Evolutionary conservation across 352 stramenopile genomes (phyloP), one percentile per base, ranked within the genome.

Genomic region (Thalassiosira pacifica): DNA sequence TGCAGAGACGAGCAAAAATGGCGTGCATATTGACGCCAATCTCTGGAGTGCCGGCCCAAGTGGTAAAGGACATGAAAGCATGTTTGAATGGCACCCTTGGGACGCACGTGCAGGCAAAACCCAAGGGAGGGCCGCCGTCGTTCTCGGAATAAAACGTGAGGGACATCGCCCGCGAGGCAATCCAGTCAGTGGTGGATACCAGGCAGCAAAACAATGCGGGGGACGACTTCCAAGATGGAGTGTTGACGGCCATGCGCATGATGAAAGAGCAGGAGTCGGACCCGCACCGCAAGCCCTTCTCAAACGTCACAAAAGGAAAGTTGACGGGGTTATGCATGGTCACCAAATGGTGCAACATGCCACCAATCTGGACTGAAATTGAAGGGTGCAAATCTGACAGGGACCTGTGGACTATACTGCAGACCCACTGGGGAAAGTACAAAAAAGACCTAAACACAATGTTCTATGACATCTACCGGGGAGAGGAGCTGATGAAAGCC

Each of bases 391-490:
- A 65, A 26, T 37, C 16, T 19, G 24, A 34, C 24, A 6, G 4
- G 19, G 57, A 65, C n/a, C n/a, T 65, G 16, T 16, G 57, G 57
- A 4, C 16, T 8, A 32, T 37, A 6, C 24, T 65, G 18, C 5
- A 8, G 16, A 37, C 31, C 5, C 18, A 65, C 6, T 65, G 57
- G 57, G 22, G 8, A 9, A 8, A 65, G 57, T 10, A 65, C 27
- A 37, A 65, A 26, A 11, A 31, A 5, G 19, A 65, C 24, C 19
- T 65, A 9, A 10, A 29, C 24, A 29, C 19, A 31, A 37, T 65
- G 22, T 65, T 65, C 27, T 65, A 65, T 26, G 27, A 65, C 22
- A 65, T 65, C 8, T 32, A 65, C 57, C 34, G 57, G 57, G 24
- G 57, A 4, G 57, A 65, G 24, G 24, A 29, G 18, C 24, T 65